These are phyloP conservation scores for Colletotrichum scovillei DNA, from an alignment of 2,329 filamentous ascomycete genomes.

Conservation along the genomic window DNA sequence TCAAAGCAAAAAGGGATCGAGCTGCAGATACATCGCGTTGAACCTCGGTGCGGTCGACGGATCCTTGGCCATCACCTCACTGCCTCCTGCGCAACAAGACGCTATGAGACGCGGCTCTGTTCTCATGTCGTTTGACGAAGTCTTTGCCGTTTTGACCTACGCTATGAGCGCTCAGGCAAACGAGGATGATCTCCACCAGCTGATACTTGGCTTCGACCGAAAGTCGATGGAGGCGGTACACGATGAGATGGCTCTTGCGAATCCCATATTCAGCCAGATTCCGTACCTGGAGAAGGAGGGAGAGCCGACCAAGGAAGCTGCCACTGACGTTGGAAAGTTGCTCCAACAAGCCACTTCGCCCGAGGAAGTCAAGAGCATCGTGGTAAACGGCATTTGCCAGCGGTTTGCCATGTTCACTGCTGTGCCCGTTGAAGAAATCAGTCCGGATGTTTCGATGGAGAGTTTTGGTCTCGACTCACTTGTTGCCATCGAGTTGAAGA, in stretches of 20 bases:
- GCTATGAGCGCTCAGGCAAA: slow-evolving; percentile 37
- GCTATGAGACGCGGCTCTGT: slow-evolving; percentile 6
- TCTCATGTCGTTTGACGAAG: slow-evolving; percentile 39
- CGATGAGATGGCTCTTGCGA: slow-evolving; percentile 1
- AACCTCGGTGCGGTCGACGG: slow-evolving; percentile 38
- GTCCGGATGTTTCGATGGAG: slow-evolving; percentile 30
- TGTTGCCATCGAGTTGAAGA: slow-evolving; percentile 41
- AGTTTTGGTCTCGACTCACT: slow-evolving; percentile 40
- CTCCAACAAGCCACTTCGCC: slow-evolving; percentile 23
- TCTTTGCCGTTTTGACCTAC: slow-evolving; percentile 39
- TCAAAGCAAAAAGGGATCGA: neutral
- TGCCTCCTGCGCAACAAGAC: neutral
- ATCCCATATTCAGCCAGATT: slow-evolving; percentile 1
- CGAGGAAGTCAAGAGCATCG: slow-evolving; percentile 36
- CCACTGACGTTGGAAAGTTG: slow-evolving; percentile 20
- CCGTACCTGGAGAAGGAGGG: neutral
- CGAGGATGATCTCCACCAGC: slow-evolving; percentile 36
- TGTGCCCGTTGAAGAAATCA: slow-evolving; percentile 36
- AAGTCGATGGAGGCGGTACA: neutral
- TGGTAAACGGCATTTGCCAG: slow-evolving; percentile 37
- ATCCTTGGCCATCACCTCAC: slow-evolving; percentile 30
- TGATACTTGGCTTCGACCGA: slow-evolving; percentile 36
- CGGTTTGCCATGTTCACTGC: slow-evolving; percentile 38
- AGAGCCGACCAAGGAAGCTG: neutral
- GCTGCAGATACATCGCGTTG: slow-evolving; percentile 36